These are phyloP conservation scores for Xylariaceae sp. DNA, from an alignment of 2,329 filamentous ascomycete genomes.

Conservation along the genomic window DNA sequence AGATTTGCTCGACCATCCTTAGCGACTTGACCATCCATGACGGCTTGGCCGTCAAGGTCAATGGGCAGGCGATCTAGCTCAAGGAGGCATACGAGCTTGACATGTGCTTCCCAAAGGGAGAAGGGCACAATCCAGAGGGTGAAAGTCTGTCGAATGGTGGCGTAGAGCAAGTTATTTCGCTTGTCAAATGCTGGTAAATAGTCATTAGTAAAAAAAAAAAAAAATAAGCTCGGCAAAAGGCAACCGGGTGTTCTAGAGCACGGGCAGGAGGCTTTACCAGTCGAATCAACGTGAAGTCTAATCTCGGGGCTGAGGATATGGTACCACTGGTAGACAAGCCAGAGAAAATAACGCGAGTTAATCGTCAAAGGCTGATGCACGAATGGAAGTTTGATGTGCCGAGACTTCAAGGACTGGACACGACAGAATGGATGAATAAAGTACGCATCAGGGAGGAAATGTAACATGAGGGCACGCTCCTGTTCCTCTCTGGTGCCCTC, in stretches of 20 bases:
- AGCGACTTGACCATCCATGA: constrained; percentile 20
- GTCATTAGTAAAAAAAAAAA: neutral
- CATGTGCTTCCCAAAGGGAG: constrained; percentile 56
- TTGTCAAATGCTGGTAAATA: constrained; percentile 60
- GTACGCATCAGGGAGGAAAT: constrained; percentile 67
- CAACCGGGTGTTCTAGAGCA: neutral
- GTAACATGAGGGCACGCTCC: constrained; percentile 60
- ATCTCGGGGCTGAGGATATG: constrained; percentile 76
- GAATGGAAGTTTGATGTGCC: constrained; percentile 36
- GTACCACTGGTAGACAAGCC: constrained; percentile 76
- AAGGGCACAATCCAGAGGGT: constrained; percentile 74
- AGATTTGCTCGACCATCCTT: constrained; percentile 10
- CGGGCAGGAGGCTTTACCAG: constrained; percentile 35
- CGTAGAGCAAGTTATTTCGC: constrained; percentile 63
- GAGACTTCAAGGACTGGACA: constrained; percentile 51
- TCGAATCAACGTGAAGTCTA: constrained; percentile 60
- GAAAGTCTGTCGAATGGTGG: constrained; percentile 71
- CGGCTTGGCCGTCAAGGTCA: constrained; percentile 21
- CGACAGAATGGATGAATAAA: constrained; percentile 78
- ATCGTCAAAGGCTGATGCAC: constrained; percentile 26
- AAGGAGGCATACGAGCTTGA: constrained; percentile 65
- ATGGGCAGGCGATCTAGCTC: constrained; percentile 48
- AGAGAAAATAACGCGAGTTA: constrained; percentile 64
- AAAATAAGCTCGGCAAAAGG: neutral
- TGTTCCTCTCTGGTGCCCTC: constrained; percentile 65